Percentiles rank a stretch among this genome's conserved stretches.
Evolutionary conservation across 2,329 filamentous ascomycete genomes (phyloP).

Genomic region (Xylaria sp.): DNA sequence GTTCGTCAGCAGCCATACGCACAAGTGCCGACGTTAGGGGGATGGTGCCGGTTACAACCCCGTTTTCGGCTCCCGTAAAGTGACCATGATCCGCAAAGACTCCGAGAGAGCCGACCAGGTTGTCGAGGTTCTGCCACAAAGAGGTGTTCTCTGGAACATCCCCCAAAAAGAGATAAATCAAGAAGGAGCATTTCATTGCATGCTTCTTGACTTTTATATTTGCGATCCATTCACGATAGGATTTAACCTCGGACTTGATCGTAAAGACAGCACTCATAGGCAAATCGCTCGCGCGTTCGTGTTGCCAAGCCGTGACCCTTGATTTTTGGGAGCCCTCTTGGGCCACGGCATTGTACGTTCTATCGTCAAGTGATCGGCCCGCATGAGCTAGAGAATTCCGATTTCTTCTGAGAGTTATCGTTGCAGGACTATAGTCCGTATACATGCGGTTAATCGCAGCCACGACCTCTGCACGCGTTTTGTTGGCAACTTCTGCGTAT

Average conservation of each 20-base stretch:
- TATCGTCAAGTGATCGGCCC: neutral
- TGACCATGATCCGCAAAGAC: slow-evolving; percentile 58
- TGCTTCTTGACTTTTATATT: slow-evolving; percentile 72
- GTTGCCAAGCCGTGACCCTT: slow-evolving; percentile 43
- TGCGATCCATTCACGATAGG: slow-evolving; percentile 73
- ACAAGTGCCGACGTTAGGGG: slow-evolving; percentile 64
- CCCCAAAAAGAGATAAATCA: slow-evolving; percentile 76
- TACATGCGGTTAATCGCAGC: slow-evolving; percentile 70
- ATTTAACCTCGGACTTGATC: slow-evolving; percentile 51
- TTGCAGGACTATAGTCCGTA: slow-evolving; percentile 58
- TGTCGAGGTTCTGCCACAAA: slow-evolving; percentile 64
- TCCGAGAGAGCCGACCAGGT: slow-evolving; percentile 71
- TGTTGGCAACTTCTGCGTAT: slow-evolving; percentile 72
- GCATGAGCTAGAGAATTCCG: slow-evolving; percentile 12
- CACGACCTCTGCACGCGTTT: slow-evolving; percentile 57
- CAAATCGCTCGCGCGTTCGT: slow-evolving; percentile 40
- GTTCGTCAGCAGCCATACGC: slow-evolving; percentile 53
- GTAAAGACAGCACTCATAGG: slow-evolving; percentile 52
- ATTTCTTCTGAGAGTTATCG: slow-evolving; percentile 42
- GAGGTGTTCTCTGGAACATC: slow-evolving; percentile 56
- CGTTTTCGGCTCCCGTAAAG: slow-evolving; percentile 49
- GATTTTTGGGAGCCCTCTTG: slow-evolving; percentile 10
- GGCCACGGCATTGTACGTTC: neutral
- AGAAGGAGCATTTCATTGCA: slow-evolving; percentile 70
- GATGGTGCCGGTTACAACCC: slow-evolving; percentile 59